Evolutionary conservation across 305 asterid species (phyloP).

Genomic region (Fraxinus sp.): DNA sequence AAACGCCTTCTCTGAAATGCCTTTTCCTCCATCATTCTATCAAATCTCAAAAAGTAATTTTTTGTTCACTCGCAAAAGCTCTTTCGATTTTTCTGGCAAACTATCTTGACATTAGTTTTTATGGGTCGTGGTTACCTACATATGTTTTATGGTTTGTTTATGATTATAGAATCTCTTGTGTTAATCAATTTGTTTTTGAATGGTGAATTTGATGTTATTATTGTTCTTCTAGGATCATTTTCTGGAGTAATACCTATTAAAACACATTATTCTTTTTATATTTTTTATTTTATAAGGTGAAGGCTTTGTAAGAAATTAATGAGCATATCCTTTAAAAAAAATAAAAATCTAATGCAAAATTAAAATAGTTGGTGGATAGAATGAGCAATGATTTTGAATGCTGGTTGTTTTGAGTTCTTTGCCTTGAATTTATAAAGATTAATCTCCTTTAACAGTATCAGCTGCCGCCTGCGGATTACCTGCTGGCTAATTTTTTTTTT

Average conservation of each 20-base stretch:
- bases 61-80: not conserved
- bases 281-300: not conserved
- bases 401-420: slow-evolving; percentile 7
- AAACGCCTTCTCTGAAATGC: slow-evolving; percentile 26
- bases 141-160: slow-evolving; percentile 5
- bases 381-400: slow-evolving; percentile 8
- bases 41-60: slow-evolving; percentile 2
- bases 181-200: slow-evolving; percentile 21
- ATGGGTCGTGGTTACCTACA: not conserved
- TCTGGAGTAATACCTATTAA: not conserved
- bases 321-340: not conserved
- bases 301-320: not conserved
- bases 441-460: slow-evolving; percentile 1
- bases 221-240: slow-evolving; percentile 11
- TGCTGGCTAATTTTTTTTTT: not conserved
- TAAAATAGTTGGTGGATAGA: not conserved
- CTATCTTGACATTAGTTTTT: not conserved
- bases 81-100: not conserved
- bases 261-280: not conserved
- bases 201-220: slow-evolving; percentile 16
- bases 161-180: not conserved
- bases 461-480: not conserved
- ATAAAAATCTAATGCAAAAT: not conserved
- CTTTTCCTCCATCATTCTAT: slow-evolving; percentile 13
- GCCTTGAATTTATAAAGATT: not conserved